phyloP scores from a whole-genome alignment of 371 early-diverging fungal species.

The Lichtheimia ramosa region DNA sequence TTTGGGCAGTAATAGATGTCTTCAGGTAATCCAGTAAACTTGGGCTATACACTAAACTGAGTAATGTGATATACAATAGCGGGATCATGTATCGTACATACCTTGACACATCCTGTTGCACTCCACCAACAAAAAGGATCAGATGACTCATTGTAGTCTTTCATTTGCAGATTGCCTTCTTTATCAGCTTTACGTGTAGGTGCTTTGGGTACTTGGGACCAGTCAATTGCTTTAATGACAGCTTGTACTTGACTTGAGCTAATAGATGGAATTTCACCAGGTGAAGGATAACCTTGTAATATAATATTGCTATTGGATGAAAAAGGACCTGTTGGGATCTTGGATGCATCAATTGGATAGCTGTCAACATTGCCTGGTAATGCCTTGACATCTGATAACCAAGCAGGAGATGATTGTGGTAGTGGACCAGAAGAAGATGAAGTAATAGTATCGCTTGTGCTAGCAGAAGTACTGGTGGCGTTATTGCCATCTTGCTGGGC shows the following conservation, averaged over 20 bases:
- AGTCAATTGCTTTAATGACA: constrained; percentile 43
- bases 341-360: constrained; percentile 30
- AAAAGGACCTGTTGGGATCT: constrained; percentile 12
- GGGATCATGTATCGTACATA: too few species aligned
- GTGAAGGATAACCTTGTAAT: constrained; percentile 32
- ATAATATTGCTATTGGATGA: constrained; percentile 22
- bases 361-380: constrained; percentile 27
- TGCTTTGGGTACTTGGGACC: constrained; percentile 46
- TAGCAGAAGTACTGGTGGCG: too few species aligned
- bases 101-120: constrained; percentile 36
- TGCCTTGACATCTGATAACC: constrained; percentile 32
- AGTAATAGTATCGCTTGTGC: background rate
- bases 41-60: constrained; percentile 13
- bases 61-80: too few species aligned
- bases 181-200: constrained; percentile 19
- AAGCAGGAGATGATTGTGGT: constrained; percentile 42
- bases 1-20: constrained; percentile 48
- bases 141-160: constrained; percentile 22
- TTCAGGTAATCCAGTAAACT: constrained; percentile 35
- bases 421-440: constrained; percentile 21
- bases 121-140: constrained; percentile 55
- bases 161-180: constrained; percentile 19
- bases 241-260: constrained; percentile 33
- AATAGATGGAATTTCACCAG: constrained; percentile 32
- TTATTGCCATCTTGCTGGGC: too few species aligned